Base-by-base conservation (phyloP, 306 rosid genomes). In the Amphicarpaea edgeworthii region DNA sequence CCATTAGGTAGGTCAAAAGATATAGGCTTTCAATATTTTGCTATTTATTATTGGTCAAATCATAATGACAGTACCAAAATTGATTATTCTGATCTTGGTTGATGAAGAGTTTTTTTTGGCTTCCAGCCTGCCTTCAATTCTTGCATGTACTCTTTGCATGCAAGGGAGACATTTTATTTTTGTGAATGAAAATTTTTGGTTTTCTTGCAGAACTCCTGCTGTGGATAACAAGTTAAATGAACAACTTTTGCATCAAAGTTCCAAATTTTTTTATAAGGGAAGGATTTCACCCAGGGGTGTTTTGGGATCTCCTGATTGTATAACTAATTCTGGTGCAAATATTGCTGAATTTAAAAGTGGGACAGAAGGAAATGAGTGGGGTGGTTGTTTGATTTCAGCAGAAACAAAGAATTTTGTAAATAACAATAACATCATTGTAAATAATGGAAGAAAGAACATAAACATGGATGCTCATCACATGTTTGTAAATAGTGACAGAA, bases 401-500 rank as follows among this genome's bases (percentile, higher is more conserved):
- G 87, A 81, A 78, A 77, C 82, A 43, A 79, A 69, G 86, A 84
- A 81, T 78, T 68, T 43, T 84, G 96, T 90, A 88, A 75, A 90
- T 92, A 84, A 67, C 67, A 77, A 81, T 64, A 82, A 84, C 70
- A 71, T 70, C 86, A 72, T 30, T 90, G 96, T 88, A 92, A 80
- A 88, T 92, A 88, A 84, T 76, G 80, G 75, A 79, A 78, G 64
- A 72, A 93, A 80, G 93, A 74, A 83, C 87, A 66, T 81, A 63
- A 84, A 74, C 78, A 80, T 47, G 85, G 90, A 86, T 79, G 86
- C 86, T 90, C 90, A 82, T 80, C 88, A 78, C 86, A 84, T 80
- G 86, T 58, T 62, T 90, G 91, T 92, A 86, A 68, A 90, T 85
- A 88, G 67, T 72, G 60, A 84, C 78, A 81, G 73, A 78, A 83